A percentile compares a stretch with the other conserved stretches of the same genome.
phyloP scores from a whole-genome alignment of 2,329 filamentous ascomycete genomes.

The Pleoardoris graminearum region DNA sequence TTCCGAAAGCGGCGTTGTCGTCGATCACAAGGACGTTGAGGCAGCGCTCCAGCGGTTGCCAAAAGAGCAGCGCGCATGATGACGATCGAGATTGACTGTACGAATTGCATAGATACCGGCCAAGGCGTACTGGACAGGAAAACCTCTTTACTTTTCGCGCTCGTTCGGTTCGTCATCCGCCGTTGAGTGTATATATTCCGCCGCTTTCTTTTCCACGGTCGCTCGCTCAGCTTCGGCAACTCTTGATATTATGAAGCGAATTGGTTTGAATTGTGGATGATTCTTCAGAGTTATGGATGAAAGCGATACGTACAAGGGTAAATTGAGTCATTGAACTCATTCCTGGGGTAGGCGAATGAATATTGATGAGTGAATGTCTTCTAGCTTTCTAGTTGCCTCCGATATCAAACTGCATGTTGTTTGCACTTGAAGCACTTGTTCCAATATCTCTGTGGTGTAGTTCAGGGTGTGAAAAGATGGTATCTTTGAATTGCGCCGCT shows the following conservation, averaged over 20 bases:
- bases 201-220: neutral
- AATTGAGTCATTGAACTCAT: neutral
- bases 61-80: slow-evolving; percentile 29
- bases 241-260: neutral
- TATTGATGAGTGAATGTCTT: neutral
- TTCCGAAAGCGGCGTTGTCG: slow-evolving; percentile 85
- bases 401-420: neutral
- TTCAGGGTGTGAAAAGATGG: no score
- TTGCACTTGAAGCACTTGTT: neutral
- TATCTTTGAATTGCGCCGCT: no score
- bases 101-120: slow-evolving; percentile 20
- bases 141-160: neutral
- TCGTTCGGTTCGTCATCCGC: neutral
- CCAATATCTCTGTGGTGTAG: no score
- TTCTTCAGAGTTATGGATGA: neutral
- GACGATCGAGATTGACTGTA: slow-evolving; percentile 8
- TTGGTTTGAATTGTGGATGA: neutral
- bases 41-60: slow-evolving; percentile 54
- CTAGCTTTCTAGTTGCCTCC: neutral
- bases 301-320: neutral
- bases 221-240: neutral
- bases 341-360: neutral
- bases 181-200: neutral
- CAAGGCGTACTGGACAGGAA: slow-evolving; percentile 16
- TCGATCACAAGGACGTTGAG: slow-evolving; percentile 87